phyloP scores from a whole-genome alignment of 805 yeast species.

The Ogataea haglerorum region DNA sequence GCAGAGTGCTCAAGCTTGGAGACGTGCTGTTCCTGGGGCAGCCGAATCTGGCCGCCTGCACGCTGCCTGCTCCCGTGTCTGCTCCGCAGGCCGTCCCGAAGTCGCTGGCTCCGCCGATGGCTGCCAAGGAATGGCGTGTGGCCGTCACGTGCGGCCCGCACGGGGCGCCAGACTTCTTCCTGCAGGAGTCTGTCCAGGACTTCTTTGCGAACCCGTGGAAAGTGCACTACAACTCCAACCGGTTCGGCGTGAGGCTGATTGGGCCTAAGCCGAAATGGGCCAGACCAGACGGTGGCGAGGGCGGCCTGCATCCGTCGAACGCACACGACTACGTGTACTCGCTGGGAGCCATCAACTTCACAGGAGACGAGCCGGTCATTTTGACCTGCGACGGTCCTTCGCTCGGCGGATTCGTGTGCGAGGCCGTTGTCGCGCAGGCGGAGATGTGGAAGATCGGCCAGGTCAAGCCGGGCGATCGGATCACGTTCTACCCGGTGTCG shows the following conservation, averaged over 20 bases:
- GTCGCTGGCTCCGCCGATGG: slow-evolving; percentile 52
- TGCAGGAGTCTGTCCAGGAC: slow-evolving; percentile 64
- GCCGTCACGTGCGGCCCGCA: slow-evolving; percentile 98
- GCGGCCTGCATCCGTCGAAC: slow-evolving; percentile 97
- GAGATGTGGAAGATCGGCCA: slow-evolving; percentile 99
- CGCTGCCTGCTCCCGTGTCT: slow-evolving; percentile 68
- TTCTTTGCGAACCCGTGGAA: slow-evolving; percentile 85
- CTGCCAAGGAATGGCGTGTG: slow-evolving; percentile 66
- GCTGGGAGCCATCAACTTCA: slow-evolving; percentile 93
- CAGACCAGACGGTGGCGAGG: slow-evolving; percentile 94
- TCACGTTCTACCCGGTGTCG: slow-evolving; percentile 75
- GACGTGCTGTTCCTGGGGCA: slow-evolving; percentile 87
- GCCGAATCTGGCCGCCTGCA: slow-evolving; percentile 62
- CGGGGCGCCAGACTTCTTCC: slow-evolving; percentile 95
- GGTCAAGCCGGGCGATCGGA: slow-evolving; percentile 88
- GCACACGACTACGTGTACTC: slow-evolving; percentile 97
- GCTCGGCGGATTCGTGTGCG: slow-evolving; percentile 95
- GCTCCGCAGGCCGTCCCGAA: slow-evolving; percentile 60
- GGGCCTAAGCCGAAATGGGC: slow-evolving; percentile 99
- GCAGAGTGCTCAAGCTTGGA: slow-evolving; percentile 86
- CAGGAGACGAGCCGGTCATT: slow-evolving; percentile 98
- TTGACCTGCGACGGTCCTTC: slow-evolving; percentile 97
- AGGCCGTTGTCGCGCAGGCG: slow-evolving; percentile 91
- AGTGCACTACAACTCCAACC: slow-evolving; percentile 93
- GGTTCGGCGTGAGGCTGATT: slow-evolving; percentile 91